Conservation (phyloP, 257 asterid genomes). For the Gentiana macrophylla region DNA sequence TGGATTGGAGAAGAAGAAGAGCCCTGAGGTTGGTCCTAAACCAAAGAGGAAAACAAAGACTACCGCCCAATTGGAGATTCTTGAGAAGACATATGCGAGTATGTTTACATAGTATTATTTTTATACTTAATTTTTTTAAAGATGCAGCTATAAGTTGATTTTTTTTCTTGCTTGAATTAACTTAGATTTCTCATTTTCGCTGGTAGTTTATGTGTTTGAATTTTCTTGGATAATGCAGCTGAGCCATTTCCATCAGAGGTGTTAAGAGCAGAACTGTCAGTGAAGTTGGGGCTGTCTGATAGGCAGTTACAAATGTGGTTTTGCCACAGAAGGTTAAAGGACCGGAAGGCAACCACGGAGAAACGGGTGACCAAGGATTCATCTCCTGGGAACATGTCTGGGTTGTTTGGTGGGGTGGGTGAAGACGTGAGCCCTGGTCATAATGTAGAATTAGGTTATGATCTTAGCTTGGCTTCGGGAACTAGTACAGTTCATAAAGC, state of each 20-base stretch:
- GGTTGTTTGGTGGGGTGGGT: slow-evolving; percentile 28
- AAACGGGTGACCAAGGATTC: slow-evolving; percentile 37
- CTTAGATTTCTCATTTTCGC: background rate
- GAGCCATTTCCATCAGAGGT: slow-evolving; percentile 81
- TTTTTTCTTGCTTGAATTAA: slow-evolving; percentile 1
- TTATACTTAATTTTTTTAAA: background rate
- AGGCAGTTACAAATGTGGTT: slow-evolving; percentile 98
- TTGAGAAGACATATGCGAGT: slow-evolving; percentile 76
- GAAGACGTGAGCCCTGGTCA: slow-evolving; percentile 21
- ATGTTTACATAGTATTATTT: slow-evolving; percentile 13
- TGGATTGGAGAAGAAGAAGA: slow-evolving; percentile 36
- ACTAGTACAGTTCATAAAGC: slow-evolving; percentile 25
- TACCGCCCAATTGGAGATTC: slow-evolving; percentile 72
- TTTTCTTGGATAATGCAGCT: slow-evolving; percentile 21
- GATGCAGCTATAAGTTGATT: background rate
- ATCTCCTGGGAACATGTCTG: slow-evolving; percentile 27
- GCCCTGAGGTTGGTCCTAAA: slow-evolving; percentile 44
- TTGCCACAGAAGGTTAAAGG: slow-evolving; percentile 89
- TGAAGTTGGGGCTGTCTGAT: slow-evolving; percentile 66
- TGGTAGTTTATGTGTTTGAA: slow-evolving; percentile 10
- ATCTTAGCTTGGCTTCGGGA: slow-evolving; percentile 25
- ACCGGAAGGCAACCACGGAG: slow-evolving; percentile 50
- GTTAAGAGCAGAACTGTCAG: slow-evolving; percentile 66
- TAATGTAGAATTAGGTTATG: slow-evolving; percentile 21
- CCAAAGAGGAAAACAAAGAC: slow-evolving; percentile 87